Percentiles rank a stretch among this genome's conserved stretches.
Conservation (phyloP, 352 stramenopile genomes). For the Pythium oligandrum region DNA sequence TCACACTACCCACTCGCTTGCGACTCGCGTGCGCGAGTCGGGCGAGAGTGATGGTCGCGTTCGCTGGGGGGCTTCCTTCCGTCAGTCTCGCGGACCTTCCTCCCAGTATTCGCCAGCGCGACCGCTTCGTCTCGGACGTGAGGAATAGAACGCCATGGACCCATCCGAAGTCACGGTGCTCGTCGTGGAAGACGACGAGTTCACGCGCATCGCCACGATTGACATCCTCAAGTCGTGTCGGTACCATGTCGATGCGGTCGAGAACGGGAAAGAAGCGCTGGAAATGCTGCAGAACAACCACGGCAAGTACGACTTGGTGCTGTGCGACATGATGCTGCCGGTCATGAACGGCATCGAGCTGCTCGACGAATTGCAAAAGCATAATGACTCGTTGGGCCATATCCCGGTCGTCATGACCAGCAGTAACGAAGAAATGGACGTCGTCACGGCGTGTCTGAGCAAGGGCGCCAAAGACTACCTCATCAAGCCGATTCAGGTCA, state of each 20-base stretch:
- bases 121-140: no score
- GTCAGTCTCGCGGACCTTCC: no score
- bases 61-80: background rate
- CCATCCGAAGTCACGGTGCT: conserved; percentile 86
- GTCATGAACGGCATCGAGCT: conserved; percentile 87
- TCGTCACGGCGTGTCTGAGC: conserved; percentile 84
- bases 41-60: conserved; percentile 1
- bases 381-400: conserved; percentile 53
- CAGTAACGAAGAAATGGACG: conserved; percentile 88
- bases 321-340: conserved; percentile 88
- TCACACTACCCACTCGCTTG: no score
- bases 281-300: conserved; percentile 64
- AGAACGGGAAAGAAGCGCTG: conserved; percentile 76
- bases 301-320: conserved; percentile 80
- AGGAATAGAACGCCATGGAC: conserved; percentile 39
- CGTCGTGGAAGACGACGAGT: conserved; percentile 88
- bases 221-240: conserved; percentile 87
- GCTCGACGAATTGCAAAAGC: conserved; percentile 79
- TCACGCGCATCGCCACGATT: conserved; percentile 85
- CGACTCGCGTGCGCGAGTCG: no score
- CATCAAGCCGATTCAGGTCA: conserved; percentile 89
- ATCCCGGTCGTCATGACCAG: conserved; percentile 90
- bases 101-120: no score
- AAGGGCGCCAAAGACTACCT: conserved; percentile 89
- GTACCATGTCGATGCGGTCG: conserved; percentile 80